A percentile compares a stretch with the other conserved stretches of the same genome.
Conservation (phyloP, 2,329 filamentous ascomycete genomes). For the Rutstroemia sp. region DNA sequence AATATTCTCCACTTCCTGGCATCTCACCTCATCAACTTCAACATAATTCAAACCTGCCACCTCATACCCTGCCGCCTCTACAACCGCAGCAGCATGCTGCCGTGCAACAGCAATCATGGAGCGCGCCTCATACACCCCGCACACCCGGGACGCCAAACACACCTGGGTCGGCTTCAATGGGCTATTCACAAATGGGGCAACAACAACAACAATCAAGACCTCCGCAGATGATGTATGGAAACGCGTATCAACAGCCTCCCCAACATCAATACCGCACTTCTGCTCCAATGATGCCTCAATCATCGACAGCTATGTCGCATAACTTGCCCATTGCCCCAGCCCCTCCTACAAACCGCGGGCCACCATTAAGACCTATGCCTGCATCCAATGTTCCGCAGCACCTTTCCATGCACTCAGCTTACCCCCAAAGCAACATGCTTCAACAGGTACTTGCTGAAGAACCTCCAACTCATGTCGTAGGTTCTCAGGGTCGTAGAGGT, state of each 20-base stretch:
- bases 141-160: conserved; percentile 57
- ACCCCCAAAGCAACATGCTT: conserved; percentile 51
- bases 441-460: conserved; percentile 51
- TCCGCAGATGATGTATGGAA: conserved; percentile 26
- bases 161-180: conserved; percentile 47
- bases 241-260: conserved; percentile 19
- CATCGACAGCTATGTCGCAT: conserved; percentile 59
- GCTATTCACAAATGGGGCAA: conserved; percentile 48
- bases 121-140: conserved; percentile 47
- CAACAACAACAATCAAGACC: conserved; percentile 7
- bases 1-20: conserved; percentile 25
- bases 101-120: conserved; percentile 48
- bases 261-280: conserved; percentile 43
- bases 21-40: conserved; percentile 33
- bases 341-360: conserved; percentile 47
- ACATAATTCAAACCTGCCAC: conserved; percentile 36
- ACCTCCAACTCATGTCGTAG: conserved; percentile 83
- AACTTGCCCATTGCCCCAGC: conserved; percentile 72
- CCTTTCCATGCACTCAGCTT: conserved; percentile 41
- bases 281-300: conserved; percentile 57
- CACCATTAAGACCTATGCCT: conserved; percentile 60
- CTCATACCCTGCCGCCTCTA: conserved; percentile 50
- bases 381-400: conserved; percentile 48
- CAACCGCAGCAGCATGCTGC: conserved; percentile 39
- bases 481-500: conserved; percentile 85